phyloP scores from a whole-genome alignment of 1,284 basidiomycete genomes.

The Apiotrichum sp. region DNA sequence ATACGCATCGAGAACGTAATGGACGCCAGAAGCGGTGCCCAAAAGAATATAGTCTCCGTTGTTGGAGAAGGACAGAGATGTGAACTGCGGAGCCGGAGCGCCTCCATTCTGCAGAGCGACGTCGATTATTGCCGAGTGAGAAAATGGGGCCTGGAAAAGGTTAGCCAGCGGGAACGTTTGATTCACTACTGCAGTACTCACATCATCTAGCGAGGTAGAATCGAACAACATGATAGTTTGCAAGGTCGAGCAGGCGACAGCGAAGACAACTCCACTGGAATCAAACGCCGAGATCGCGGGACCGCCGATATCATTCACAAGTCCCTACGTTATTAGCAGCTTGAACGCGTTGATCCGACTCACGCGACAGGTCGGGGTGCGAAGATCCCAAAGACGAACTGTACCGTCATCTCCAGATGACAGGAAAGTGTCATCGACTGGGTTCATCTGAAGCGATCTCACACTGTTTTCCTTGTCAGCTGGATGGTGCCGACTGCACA shows the following conservation, averaged over 20 bases:
- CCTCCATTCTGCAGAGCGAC: constrained; percentile 59
- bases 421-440: constrained; percentile 90
- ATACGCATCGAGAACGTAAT: constrained; percentile 87
- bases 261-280: constrained; percentile 81
- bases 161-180: background rate
- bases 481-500: background rate
- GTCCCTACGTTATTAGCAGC: constrained; percentile 34
- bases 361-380: constrained; percentile 64
- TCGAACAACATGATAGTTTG: constrained; percentile 83
- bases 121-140: constrained; percentile 69
- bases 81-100: constrained; percentile 69
- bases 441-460: constrained; percentile 83
- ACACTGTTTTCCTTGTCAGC: constrained; percentile 52
- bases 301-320: constrained; percentile 52
- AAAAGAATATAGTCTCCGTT: constrained; percentile 86
- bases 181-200: constrained; percentile 20
- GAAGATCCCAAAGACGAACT: constrained; percentile 93
- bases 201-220: constrained; percentile 76
- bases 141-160: constrained; percentile 63
- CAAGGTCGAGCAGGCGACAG: constrained; percentile 77
- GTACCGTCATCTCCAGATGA: constrained; percentile 90
- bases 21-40: constrained; percentile 84
- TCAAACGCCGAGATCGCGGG: constrained; percentile 87
- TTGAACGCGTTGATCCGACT: constrained; percentile 11
- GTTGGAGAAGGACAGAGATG: constrained; percentile 81